Conservation (phyloP, 148 eudicot species). For the Arbutus unedo region DNA sequence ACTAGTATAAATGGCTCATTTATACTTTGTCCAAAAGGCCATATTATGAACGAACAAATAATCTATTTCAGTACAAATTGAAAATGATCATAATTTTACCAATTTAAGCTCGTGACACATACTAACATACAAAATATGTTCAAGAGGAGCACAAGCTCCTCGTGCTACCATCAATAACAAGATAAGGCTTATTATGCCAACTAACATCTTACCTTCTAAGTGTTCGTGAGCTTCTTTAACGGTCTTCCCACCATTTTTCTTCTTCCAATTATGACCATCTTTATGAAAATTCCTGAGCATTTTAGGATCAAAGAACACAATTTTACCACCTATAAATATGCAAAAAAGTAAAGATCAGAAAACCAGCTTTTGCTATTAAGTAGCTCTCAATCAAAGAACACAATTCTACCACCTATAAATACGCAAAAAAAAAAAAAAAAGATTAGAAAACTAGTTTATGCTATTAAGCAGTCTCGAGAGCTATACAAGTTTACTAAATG, state of each 20-base stretch:
- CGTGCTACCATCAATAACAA: constrained; percentile 10
- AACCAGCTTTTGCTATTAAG: too few relatives aligned
- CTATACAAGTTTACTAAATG: not conserved
- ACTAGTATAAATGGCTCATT: too few relatives aligned
- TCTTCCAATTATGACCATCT: constrained; percentile 98
- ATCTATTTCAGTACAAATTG: not conserved
- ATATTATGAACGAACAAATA: not conserved
- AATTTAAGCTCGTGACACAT: not conserved
- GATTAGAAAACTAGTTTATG: not conserved
- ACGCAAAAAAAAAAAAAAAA: constrained; percentile 10
- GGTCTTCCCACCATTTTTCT: constrained; percentile 95
- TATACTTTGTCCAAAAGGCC: not conserved
- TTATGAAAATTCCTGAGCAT: constrained; percentile 87
- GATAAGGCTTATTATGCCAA: not conserved
- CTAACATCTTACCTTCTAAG: constrained; percentile 68
- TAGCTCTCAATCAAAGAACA: constrained; percentile 91
- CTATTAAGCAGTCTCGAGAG: not conserved
- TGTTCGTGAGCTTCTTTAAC: constrained; percentile 99
- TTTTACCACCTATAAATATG: too few relatives aligned
- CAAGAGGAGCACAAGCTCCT: not conserved
- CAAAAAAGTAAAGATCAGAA: too few relatives aligned
- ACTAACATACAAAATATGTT: not conserved
- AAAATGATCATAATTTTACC: not conserved
- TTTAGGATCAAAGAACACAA: too few relatives aligned
- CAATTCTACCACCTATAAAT: constrained; percentile 70